phyloP scores from a whole-genome alignment of 2,329 filamentous ascomycete genomes.

The Trichoderma polysporum region DNA sequence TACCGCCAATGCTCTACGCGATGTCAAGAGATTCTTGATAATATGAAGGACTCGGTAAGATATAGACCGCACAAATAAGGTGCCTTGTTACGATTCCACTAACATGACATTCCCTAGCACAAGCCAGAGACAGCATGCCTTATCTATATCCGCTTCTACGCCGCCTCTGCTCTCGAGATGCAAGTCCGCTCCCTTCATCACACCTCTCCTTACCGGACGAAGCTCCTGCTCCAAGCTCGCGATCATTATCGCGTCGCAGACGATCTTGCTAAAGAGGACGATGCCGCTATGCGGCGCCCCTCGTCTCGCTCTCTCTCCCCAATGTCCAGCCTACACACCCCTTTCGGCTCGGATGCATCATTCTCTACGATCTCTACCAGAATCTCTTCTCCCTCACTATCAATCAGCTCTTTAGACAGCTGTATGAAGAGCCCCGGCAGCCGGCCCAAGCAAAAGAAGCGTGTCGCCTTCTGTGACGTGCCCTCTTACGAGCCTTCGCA shows the following conservation, averaged over 20 bases:
- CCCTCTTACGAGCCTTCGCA: constrained; percentile 40
- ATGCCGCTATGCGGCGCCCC: constrained; percentile 38
- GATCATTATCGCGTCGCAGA: constrained; percentile 52
- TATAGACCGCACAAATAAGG: not conserved
- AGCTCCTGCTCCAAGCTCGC: constrained; percentile 52
- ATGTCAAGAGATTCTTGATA: constrained; percentile 54
- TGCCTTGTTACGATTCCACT: not conserved
- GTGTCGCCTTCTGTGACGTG: constrained; percentile 40
- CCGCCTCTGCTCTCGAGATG: constrained; percentile 59
- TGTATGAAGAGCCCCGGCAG: constrained; percentile 19
- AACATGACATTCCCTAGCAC: not conserved
- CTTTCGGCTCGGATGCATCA: constrained; percentile 48
- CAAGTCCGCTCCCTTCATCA: constrained; percentile 51
- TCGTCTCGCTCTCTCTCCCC: constrained; percentile 42
- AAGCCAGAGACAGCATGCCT: constrained; percentile 52
- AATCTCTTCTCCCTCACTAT: constrained; percentile 50
- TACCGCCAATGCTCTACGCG: constrained; percentile 54
- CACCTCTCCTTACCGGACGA: constrained; percentile 46
- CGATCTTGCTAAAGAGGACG: constrained; percentile 49
- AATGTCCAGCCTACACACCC: constrained; percentile 45
- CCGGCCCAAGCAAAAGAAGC: constrained; percentile 38
- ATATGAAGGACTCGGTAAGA: constrained; percentile 46
- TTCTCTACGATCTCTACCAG: constrained; percentile 43
- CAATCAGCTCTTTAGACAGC: constrained; percentile 26
- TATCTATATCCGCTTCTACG: constrained; percentile 61